phyloP scores from a whole-genome alignment of 2,329 filamentous ascomycete genomes.

The Verticillium tricorpus region DNA sequence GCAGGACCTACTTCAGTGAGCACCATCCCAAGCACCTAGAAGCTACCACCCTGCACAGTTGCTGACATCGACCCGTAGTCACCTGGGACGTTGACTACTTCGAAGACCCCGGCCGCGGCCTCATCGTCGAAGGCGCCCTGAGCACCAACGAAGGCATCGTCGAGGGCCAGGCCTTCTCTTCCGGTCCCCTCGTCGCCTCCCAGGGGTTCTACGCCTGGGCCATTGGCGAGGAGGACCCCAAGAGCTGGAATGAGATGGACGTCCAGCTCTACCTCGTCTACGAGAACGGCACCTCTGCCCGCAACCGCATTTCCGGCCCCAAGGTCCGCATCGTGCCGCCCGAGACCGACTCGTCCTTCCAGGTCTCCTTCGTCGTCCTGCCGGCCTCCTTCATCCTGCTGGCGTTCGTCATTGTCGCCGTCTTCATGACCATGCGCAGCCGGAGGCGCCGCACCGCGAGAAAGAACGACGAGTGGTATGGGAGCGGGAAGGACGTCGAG shows the following conservation, averaged over 20 bases:
- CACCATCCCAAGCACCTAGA: too few species aligned
- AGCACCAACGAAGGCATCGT: conserved; percentile 4
- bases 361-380: conserved; percentile 8
- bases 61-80: conserved; percentile 8
- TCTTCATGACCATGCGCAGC: conserved; percentile 11
- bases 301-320: conserved; percentile 6
- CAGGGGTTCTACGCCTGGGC: conserved; percentile 13
- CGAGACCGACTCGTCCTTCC: background rate
- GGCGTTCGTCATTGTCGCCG: conserved; percentile 4
- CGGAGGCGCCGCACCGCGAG: background rate
- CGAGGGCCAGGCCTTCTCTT: conserved; percentile 11
- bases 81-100: conserved; percentile 14
- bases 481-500: background rate
- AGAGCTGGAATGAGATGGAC: conserved; percentile 2
- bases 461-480: background rate
- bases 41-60: background rate
- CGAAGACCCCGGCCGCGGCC: conserved; percentile 6
- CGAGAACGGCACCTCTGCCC: conserved; percentile 5
- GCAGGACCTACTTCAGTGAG: conserved; percentile 13
- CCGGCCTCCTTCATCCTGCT: conserved; percentile 10
- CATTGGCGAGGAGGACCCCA: conserved; percentile 4
- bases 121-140: conserved; percentile 12
- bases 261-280: conserved; percentile 11
- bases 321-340: conserved; percentile 7
- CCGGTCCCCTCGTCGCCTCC: conserved; percentile 5